These are phyloP conservation scores for Rhytidiadelphus loreus DNA, from an alignment of 225 moss, liverwort and hornwort species.

Conservation along the genomic window DNA sequence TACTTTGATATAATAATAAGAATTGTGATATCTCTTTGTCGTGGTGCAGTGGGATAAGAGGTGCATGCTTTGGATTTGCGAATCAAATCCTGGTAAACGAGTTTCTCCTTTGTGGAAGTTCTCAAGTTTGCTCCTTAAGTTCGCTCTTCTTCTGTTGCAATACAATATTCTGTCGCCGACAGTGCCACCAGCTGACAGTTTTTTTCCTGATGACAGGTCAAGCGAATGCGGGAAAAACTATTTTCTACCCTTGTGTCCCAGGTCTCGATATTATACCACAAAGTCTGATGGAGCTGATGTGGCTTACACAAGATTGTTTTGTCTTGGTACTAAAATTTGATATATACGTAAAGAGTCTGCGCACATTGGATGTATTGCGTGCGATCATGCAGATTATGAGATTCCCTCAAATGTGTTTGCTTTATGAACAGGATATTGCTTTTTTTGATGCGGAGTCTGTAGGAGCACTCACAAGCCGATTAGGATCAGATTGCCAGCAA, in stretches of 20 bases:
- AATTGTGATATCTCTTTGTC: background rate
- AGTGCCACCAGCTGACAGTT: background rate
- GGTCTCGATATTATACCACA: conserved; percentile 21
- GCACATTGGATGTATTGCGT: background rate
- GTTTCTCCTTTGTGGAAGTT: background rate
- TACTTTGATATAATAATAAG: background rate
- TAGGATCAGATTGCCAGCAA: conserved; percentile 98
- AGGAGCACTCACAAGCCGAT: conserved; percentile 83
- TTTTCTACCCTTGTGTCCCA: conserved; percentile 67
- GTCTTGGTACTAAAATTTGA: background rate
- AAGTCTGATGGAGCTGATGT: background rate
- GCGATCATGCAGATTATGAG: background rate
- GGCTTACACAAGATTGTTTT: background rate
- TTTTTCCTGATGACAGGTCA: conserved; percentile 42
- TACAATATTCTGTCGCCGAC: background rate
- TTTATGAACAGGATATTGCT: conserved; percentile 60
- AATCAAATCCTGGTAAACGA: conserved; percentile 84
- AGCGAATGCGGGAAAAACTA: conserved; percentile 85
- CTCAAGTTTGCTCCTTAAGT: background rate
- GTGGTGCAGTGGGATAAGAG: conserved; percentile 77
- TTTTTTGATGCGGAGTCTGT: conserved; percentile 97
- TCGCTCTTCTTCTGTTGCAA: background rate
- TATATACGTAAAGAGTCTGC: background rate
- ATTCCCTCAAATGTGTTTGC: background rate
- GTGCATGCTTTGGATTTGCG: conserved; percentile 93